Base-by-base conservation (phyloP, 2,329 filamentous ascomycete genomes). In the Drechslerella dactyloides region DNA sequence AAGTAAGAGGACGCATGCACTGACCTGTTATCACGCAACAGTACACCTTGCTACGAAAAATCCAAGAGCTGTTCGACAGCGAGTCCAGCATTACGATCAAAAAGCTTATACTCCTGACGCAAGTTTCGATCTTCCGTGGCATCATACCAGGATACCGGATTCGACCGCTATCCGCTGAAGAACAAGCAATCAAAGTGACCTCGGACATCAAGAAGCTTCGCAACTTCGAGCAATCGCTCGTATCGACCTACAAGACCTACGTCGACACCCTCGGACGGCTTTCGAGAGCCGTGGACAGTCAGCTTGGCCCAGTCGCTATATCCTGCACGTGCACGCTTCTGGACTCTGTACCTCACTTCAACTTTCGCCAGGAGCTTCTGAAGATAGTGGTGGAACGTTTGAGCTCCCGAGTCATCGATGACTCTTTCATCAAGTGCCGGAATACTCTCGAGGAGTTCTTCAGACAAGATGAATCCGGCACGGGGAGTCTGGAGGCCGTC, bases 61-160 rank as follows among this genome's bases (percentile, higher is more conserved):
- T 65, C 48, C 73, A 73, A 63, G 75, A 77, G 37, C 62, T 77
- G 58, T 75, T 73, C 46, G 74, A 73, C 42, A 57, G 42, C 51
- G 74, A 75, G 40, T 59, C 58, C 1, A 87, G 93, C 73, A 80
- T 85, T 13, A 87, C 89, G 1, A 88, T 99, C 58, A 89, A 90
- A 81, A 96, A 96, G 80, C 84, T 99, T 72, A 88, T 90, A 5
- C 82, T 99, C 74, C 90, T 89, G 53, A 91, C 94, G 21, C 93
- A 97, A 80, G 85, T 94, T 78, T 86, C 93, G 0, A 87, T 97
- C 11, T 99, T 93, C 83, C 96, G 93, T 79, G 94, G 97, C 80
- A 86, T 97, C 52, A 97, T 99, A 69, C 94, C 94, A 0, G 94
- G 94, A 21, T 99, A 99, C 79, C 86, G 94, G 72, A 97, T 99